Evolutionary conservation across 2,329 filamentous ascomycete genomes (phyloP), one percentile per base, ranked within the genome.

Genomic region (Capronia americana): DNA sequence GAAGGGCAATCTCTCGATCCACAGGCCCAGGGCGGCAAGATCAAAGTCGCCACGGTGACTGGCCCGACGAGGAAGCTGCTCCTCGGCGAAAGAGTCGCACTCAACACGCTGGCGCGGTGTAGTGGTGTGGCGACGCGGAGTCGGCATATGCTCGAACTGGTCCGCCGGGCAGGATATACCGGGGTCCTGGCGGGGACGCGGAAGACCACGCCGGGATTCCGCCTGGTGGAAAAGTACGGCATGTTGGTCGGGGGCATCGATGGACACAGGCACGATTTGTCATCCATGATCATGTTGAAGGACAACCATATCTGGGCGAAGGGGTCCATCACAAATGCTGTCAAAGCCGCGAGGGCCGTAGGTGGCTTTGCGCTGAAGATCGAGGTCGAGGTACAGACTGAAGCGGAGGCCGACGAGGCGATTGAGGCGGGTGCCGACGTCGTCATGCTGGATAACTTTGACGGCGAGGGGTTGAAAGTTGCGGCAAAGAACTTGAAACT

Each of bases 401-500:
- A 97, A 79, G 88, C 85, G 51, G 93, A 97, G 80, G 95, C 95
- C 0, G 89, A 97, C 77, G 92, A 96, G 79, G 95, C 95, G 0
- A 93, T 97, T 73, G 87, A 82, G 2, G 94, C 94, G 0, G 95
- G 95, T 0, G 95, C 95, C 0, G 94, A 99, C 77, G 89, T 99
- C 23, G 89, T 99, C 68, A 99, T 99, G 95, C 81, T 99, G 67
- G 95, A 99, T 77, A 99, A 99, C 78, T 99, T 98, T 76, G 89
- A 88, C 0, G 88, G 90, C 0, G 89, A 92, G 0, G 92, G 89
- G 0, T 89, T 97, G 69, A 89, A 88, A 76, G 79, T 85, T 8
- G 92, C 92, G 0, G 92, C 94, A 14, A 85, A 80, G 75, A 88
- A 85, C 72, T 77, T 99, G 70, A 96, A 94, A 81, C 84, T 90